Evolutionary conservation across 169 alveolate species (phyloP).

Genomic region (Plasmodium ovale): DNA sequence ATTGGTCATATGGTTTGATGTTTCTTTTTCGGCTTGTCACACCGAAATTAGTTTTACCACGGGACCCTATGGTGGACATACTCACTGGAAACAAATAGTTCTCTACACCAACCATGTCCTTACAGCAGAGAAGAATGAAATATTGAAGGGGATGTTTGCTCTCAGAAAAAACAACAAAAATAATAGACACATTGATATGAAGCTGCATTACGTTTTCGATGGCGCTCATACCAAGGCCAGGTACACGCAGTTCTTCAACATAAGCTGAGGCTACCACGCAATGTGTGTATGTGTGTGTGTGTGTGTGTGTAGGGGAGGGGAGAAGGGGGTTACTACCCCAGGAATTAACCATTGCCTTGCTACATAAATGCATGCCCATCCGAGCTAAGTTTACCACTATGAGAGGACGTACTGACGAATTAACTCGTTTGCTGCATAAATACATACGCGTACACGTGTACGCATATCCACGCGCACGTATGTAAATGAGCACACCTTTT

Average conservation of each 20-base stretch:
- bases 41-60: constrained; percentile 92
- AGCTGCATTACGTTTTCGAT: constrained; percentile 82
- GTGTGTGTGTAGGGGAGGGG: too few species aligned
- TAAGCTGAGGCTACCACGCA: too few species aligned
- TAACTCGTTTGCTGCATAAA: neutral
- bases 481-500: neutral
- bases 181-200: constrained; percentile 91
- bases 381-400: too few species aligned
- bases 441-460: neutral
- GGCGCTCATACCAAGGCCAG: constrained; percentile 51
- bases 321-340: neutral
- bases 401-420: too few species aligned
- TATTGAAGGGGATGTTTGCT: constrained; percentile 87
- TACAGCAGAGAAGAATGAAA: constrained; percentile 76
- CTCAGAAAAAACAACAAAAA: constrained; percentile 88
- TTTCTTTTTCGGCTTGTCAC: constrained; percentile 90
- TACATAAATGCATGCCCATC: too few species aligned
- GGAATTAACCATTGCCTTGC: too few species aligned
- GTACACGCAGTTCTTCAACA: constrained; percentile 61
- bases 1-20: constrained; percentile 95
- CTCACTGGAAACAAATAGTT: constrained; percentile 97
- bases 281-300: too few species aligned
- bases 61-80: constrained; percentile 87
- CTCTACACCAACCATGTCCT: constrained; percentile 89
- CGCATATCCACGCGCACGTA: neutral